Percentiles rank a stretch among this genome's conserved stretches.
Evolutionary conservation across 257 asterid genomes (phyloP).

Genomic region (Ophiorrhiza pumila): DNA sequence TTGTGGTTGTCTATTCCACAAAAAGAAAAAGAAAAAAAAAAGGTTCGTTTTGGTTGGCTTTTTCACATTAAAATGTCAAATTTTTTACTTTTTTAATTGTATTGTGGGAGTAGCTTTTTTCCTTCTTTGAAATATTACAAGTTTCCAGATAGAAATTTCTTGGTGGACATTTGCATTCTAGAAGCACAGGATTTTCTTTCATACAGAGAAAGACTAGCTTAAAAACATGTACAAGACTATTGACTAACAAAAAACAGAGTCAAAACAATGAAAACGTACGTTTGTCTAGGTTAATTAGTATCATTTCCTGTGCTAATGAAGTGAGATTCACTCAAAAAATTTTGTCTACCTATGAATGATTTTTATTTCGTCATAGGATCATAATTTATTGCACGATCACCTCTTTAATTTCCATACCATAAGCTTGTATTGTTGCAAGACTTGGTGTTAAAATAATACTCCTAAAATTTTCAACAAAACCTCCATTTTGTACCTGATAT

Average conservation of each 20-base stretch:
- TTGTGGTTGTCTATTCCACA: no score
- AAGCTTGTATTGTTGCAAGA: no score
- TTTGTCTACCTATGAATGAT: neutral
- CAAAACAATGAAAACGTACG: no score
- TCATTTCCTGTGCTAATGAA: no score
- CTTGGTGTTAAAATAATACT: no score
- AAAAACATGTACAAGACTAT: no score
- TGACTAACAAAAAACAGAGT: neutral
- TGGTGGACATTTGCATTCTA: constrained; percentile 2
- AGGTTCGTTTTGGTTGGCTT: no score
- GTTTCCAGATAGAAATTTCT: neutral
- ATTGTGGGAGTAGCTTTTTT: neutral
- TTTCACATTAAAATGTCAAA: neutral
- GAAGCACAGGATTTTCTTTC: neutral
- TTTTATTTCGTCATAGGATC: neutral
- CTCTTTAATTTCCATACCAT: neutral
- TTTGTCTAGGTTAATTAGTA: neutral
- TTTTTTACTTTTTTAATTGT: neutral
- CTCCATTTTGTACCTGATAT: no score
- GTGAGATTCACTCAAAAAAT: neutral
- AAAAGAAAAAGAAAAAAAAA: no score
- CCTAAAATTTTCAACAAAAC: no score
- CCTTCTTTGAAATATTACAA: no score
- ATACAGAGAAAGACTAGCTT: no score
- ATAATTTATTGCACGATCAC: neutral